Evolutionary conservation across 192 early-diverging fungal genomes (phyloP), one percentile per base, ranked within the genome.

Genomic region (Coemansia sp.): DNA sequence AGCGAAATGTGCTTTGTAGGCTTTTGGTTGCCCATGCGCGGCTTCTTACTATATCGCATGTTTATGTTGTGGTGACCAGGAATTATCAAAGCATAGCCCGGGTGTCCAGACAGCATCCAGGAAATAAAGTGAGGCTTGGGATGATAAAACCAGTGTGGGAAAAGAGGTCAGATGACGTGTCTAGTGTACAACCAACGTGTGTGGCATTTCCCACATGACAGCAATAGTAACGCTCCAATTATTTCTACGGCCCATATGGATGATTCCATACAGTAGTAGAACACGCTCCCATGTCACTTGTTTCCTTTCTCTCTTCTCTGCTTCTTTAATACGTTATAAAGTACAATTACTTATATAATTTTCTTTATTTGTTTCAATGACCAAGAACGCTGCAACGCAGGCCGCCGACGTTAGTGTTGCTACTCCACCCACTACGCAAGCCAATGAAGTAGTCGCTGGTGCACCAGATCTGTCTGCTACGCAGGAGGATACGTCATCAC

Each of bases 381-480:
- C 61, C 51, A 63, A 31, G 19, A 21, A 53, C 51, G 61, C 46
- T 19, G 33, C 6, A 33, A 32, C 6, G 5, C 56, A 56, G 54
- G 54, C 14, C 54, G 19, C 25, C 54, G 21, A 25, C 54, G 54
- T 0, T 19, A 17, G 14, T 19, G 56, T 5, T 8, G 27, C 7
- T 21, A 5, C 57, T 29, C 1, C 57, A n/a, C 25, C 56, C 29
- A 36, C 33, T 36, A 11, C 33, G 10, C 33, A 36, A 36, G 33
- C 10, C 11, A 36, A 6, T 4, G 39, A 46, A 46, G 11, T 46
- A 14, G 39, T 17, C 39, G 17, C 39, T 14, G 17, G 39, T 17
- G 17, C 39, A 17, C 17, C 39, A 17, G 39, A 46, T 46, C 39
- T 46, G 39, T 14, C 39, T 17, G 39, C 39, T 46, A 46, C 39